Evolutionary conservation across 805 yeast species (phyloP).

Genomic region (Sungouiozyma ichnusensis): DNA sequence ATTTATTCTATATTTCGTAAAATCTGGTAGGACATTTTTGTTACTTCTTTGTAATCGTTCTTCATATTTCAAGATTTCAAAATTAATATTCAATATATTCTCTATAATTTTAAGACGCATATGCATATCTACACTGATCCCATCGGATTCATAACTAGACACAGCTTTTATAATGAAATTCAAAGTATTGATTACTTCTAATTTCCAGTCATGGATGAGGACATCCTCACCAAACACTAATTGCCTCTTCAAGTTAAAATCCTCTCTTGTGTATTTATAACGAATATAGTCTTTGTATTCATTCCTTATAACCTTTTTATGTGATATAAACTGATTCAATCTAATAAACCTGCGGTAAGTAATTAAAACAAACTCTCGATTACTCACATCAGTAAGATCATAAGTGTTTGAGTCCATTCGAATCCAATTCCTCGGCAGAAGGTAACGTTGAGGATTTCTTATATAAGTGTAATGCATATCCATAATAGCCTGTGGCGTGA

Average conservation of each 20-base stretch:
- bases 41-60: neutral
- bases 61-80: constrained; percentile 11
- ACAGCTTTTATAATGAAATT: constrained; percentile 18
- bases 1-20: constrained; percentile 7
- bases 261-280: constrained; percentile 22
- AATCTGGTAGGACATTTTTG: constrained; percentile 1
- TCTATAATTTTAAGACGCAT: constrained; percentile 15
- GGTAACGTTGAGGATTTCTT: neutral
- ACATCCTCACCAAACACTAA: constrained; percentile 6
- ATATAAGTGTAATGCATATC: neutral
- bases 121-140: neutral
- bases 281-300: constrained; percentile 22
- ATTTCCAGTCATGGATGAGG: constrained; percentile 1
- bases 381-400: constrained; percentile 1
- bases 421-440: neutral
- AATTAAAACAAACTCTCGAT: constrained; percentile 4
- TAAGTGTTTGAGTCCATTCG: neutral
- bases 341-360: constrained; percentile 22
- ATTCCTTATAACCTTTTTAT: constrained; percentile 15
- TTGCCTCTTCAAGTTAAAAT: constrained; percentile 15
- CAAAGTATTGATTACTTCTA: constrained; percentile 10
- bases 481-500: neutral
- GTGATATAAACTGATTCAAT: constrained; percentile 20
- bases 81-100: constrained; percentile 22
- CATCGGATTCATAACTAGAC: constrained; percentile 6